Evolutionary conservation across 768 basidiomycete genomes (phyloP).

Genomic region (Hypholoma fasciculare): DNA sequence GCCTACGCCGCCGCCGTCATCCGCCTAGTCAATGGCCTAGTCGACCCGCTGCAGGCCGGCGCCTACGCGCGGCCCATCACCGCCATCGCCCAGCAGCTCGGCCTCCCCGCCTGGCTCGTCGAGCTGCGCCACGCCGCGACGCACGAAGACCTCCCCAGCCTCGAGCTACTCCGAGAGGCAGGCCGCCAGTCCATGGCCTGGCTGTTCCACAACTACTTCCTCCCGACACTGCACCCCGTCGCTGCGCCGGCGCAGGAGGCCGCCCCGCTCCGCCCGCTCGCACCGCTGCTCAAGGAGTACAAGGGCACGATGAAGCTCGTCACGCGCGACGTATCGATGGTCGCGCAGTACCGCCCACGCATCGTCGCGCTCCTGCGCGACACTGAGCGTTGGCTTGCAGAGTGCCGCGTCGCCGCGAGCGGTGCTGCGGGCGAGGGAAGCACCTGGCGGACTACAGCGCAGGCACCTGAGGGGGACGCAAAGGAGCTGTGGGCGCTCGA

Average conservation of each 20-base stretch:
- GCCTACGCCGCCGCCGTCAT: constrained; percentile 81
- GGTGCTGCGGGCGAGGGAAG: constrained; percentile 40
- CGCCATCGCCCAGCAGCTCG: constrained; percentile 82
- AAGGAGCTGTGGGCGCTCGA: constrained; percentile 73
- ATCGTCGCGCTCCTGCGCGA: constrained; percentile 54
- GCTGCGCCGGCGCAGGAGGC: constrained; percentile 27
- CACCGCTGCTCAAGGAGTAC: constrained; percentile 72
- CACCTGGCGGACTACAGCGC: constrained; percentile 41
- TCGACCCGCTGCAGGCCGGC: constrained; percentile 90
- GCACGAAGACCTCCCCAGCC: constrained; percentile 90
- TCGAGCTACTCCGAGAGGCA: constrained; percentile 77
- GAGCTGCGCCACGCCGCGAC: constrained; percentile 94
- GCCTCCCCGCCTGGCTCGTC: constrained; percentile 86
- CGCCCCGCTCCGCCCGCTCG: constrained; percentile 50
- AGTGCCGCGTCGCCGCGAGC: constrained; percentile 65
- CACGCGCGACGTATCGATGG: constrained; percentile 64
- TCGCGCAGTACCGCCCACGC: constrained; percentile 47
- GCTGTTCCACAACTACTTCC: constrained; percentile 84
- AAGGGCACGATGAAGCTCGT: constrained; percentile 65
- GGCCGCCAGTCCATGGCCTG: constrained; percentile 81
- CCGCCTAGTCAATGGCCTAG: constrained; percentile 91
- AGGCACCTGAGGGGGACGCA: constrained; percentile 38
- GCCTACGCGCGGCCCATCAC: constrained; percentile 90
- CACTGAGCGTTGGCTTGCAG: constrained; percentile 78
- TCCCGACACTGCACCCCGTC: constrained; percentile 65